These are phyloP conservation scores for Saksenaea vasiformis DNA, from an alignment of 371 early-diverging fungal species.

Conservation along the genomic window DNA sequence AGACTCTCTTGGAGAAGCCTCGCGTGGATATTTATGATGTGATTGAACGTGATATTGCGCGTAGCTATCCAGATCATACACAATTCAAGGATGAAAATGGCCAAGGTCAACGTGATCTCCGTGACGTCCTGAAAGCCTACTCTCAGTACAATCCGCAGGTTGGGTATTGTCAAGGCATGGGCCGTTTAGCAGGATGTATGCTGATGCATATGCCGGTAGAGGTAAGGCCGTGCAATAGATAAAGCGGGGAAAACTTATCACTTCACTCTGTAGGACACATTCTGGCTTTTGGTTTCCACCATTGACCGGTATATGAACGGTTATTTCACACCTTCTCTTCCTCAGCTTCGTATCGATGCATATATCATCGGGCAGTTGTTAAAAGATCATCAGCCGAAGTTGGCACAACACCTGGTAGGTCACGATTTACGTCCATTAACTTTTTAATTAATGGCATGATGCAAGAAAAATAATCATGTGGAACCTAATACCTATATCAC, in stretches of 20 bases:
- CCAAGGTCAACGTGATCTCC: slow-evolving; percentile 71
- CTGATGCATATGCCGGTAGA: slow-evolving; percentile 86
- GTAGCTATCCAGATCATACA: slow-evolving; percentile 85
- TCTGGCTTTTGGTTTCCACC: slow-evolving; percentile 86
- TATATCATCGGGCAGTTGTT: slow-evolving; percentile 82
- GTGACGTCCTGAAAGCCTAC: slow-evolving; percentile 81
- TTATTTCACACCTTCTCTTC: slow-evolving; percentile 76
- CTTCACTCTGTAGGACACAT: slow-evolving; percentile 69
- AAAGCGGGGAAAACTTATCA: no score
- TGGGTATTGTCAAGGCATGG: slow-evolving; percentile 98
- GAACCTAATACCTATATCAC: slow-evolving; percentile 88
- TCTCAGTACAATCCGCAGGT: slow-evolving; percentile 86
- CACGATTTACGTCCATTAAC: neutral
- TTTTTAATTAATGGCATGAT: neutral
- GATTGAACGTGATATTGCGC: slow-evolving; percentile 85
- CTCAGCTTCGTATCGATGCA: slow-evolving; percentile 81
- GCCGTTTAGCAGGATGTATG: slow-evolving; percentile 88
- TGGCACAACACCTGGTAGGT: slow-evolving; percentile 75
- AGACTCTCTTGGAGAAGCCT: slow-evolving; percentile 19
- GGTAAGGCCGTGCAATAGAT: slow-evolving; percentile 24
- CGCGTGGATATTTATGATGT: slow-evolving; percentile 58
- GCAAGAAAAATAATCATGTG: slow-evolving; percentile 69
- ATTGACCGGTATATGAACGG: slow-evolving; percentile 77
- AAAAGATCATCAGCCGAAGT: slow-evolving; percentile 67
- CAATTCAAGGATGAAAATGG: slow-evolving; percentile 70